A percentile compares a stretch with the other conserved stretches of the same genome.
Evolutionary conservation across 208 protist species (phyloP).

Genomic region (Wallacemonas sp.): DNA sequence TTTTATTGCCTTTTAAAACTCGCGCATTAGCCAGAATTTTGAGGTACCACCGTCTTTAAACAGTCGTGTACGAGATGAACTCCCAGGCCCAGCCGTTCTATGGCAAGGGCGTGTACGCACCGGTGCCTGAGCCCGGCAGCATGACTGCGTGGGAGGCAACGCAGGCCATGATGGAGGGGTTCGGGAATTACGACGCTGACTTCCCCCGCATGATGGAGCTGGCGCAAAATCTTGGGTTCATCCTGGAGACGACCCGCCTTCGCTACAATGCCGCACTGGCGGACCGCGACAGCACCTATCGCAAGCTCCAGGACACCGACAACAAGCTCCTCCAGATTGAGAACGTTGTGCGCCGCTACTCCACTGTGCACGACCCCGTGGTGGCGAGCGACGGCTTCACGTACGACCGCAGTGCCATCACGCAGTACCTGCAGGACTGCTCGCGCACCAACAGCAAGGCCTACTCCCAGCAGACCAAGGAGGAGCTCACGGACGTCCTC

Average conservation of each 20-base stretch:
- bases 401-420: constrained; percentile 73
- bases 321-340: constrained; percentile 63
- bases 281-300: constrained; percentile 57
- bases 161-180: constrained; percentile 51
- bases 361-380: constrained; percentile 70
- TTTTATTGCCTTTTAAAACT: too few species aligned
- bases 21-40: constrained; percentile 10
- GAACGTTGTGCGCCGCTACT: constrained; percentile 69
- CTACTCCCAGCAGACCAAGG: constrained; percentile 85
- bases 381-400: constrained; percentile 90
- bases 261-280: constrained; percentile 72
- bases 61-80: constrained; percentile 12
- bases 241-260: constrained; percentile 61
- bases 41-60: neutral
- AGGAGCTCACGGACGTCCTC: constrained; percentile 81
- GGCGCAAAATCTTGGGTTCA: constrained; percentile 43
- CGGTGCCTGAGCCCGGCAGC: neutral
- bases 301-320: constrained; percentile 54
- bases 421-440: constrained; percentile 77
- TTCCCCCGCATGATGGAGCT: constrained; percentile 45
- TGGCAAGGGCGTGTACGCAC: constrained; percentile 23
- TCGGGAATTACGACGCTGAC: constrained; percentile 33
- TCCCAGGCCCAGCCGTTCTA: constrained; percentile 19
- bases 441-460: constrained; percentile 71
- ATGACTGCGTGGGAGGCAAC: constrained; percentile 58